phyloP scores from a whole-genome alignment of 2,329 filamentous ascomycete genomes.

The Aureobasidium leucospermi region DNA sequence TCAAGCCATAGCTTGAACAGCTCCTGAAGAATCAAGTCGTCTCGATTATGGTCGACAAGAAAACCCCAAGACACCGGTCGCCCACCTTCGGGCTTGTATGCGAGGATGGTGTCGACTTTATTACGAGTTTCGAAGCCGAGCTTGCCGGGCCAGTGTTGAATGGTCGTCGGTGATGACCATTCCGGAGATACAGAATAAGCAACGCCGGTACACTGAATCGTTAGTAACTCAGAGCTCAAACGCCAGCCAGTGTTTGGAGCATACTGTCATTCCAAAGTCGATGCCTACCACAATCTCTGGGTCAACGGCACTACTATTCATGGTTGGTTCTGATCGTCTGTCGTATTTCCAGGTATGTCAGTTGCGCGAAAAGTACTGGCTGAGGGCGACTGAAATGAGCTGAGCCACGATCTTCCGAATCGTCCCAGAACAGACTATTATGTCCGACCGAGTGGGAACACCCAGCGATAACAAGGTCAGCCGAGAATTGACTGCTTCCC shows the following conservation, averaged over 20 bases:
- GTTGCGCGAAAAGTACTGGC: too few species aligned
- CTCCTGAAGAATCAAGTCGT: slow-evolving; percentile 14
- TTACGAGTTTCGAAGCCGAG: slow-evolving; percentile 15
- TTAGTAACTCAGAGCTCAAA: background rate
- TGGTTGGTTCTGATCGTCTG: too few species aligned
- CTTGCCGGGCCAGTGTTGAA: slow-evolving; percentile 20
- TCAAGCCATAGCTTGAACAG: slow-evolving; percentile 21
- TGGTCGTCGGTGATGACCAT: slow-evolving; percentile 17
- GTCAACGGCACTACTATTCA: background rate
- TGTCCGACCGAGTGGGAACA: too few species aligned
- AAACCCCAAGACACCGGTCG: slow-evolving; percentile 18
- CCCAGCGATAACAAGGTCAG: too few species aligned
- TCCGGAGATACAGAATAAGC: slow-evolving; percentile 16
- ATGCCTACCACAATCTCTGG: slow-evolving; percentile 12
- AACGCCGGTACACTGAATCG: background rate
- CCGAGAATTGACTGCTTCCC: too few species aligned
- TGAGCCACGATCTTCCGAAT: too few species aligned
- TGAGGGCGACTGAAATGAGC: too few species aligned
- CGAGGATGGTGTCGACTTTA: slow-evolving; percentile 19
- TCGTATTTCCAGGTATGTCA: too few species aligned
- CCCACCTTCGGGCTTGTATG: slow-evolving; percentile 10
- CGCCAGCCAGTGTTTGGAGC: background rate
- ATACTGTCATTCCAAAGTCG: slow-evolving; percentile 7
- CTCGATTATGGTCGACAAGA: slow-evolving; percentile 15
- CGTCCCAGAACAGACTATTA: too few species aligned